Base-by-base conservation (phyloP, 352 stramenopile species). In the Phytophthora podocarpi region DNA sequence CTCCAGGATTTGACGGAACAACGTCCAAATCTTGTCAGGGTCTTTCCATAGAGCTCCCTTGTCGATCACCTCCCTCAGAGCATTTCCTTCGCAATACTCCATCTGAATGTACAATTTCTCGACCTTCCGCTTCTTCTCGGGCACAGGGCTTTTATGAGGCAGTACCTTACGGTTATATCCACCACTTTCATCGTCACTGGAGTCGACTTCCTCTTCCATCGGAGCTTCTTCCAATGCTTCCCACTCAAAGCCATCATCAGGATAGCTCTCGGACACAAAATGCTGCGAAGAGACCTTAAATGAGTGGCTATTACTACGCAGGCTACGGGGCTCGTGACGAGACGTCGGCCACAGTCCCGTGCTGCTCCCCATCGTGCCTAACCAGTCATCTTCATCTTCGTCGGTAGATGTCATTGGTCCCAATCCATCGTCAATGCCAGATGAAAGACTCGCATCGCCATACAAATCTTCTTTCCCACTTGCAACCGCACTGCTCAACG, bases 1-100 rank as follows among this genome's bases (percentile, higher is more conserved):
- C 68, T 98, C 95, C 12, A 98, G 69, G 28, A 98, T 98, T 67
- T 99, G 95, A 5, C 93, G 90, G 34, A 98, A 91, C 37, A 98
- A 83, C 28, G 89, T 97, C 95, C 94, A 98, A 26, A 98, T 93
- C 56, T 96, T 94, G 55, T 95, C 85, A 2, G 80, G 73, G n/a
- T 93, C 75, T 69, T 89, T 78, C 52, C 73, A 92, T 23, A 98
- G 65, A 0, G 67, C 66, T 13, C 80, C 81, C 41, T 98, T 89
- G 64, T 99, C 95, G 56, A 98, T 98, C 30, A 98, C 81, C 37
- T 98, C 91, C 50, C 94, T 77, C 30, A 99, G 74, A 23, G 95
- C 97, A 43, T 96, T 98, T 8, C 88, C 78, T 40, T 96, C 81
- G 45, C 96, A 99, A 64, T 95, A 99, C 71, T 99, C 92, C 96